phyloP scores from a whole-genome alignment of 1,284 basidiomycete genomes.

The Trametes versicolor region DNA sequence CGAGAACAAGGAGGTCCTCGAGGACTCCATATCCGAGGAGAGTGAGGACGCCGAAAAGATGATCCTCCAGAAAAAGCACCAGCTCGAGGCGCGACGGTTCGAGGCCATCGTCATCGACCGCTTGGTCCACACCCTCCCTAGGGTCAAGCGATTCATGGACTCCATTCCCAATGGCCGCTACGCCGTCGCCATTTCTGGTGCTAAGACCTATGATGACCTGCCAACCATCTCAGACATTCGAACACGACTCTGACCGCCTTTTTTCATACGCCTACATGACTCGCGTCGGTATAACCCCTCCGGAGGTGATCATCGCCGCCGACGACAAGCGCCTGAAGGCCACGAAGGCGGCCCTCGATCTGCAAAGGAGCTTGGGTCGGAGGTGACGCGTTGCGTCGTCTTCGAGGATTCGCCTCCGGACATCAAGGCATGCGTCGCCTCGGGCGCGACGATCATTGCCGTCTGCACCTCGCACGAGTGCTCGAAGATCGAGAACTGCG shows the following conservation, averaged over 20 bases:
- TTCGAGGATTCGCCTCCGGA: constrained; percentile 83
- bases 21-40: constrained; percentile 52
- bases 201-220: constrained; percentile 71
- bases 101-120: constrained; percentile 74
- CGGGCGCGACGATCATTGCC: constrained; percentile 79
- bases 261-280: constrained; percentile 71
- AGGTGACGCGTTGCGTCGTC: constrained; percentile 69
- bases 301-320: constrained; percentile 80
- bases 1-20: constrained; percentile 49
- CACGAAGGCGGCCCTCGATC: constrained; percentile 76
- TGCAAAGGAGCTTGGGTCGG: constrained; percentile 74
- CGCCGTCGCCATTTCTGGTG: constrained; percentile 82
- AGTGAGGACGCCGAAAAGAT: constrained; percentile 43
- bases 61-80: constrained; percentile 44
- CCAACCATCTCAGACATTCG: constrained; percentile 9
- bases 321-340: constrained; percentile 77
- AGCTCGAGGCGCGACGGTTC: constrained; percentile 60
- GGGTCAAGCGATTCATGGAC: constrained; percentile 74
- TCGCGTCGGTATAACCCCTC: constrained; percentile 77
- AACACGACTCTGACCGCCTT: constrained; percentile 20
- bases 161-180: constrained; percentile 74
- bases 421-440: constrained; percentile 77
- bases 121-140: constrained; percentile 78
- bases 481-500: constrained; percentile 64
- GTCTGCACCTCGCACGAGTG: constrained; percentile 76